Conservation (phyloP, 331 rosid species). For the Pyracantha coccinea region DNA sequence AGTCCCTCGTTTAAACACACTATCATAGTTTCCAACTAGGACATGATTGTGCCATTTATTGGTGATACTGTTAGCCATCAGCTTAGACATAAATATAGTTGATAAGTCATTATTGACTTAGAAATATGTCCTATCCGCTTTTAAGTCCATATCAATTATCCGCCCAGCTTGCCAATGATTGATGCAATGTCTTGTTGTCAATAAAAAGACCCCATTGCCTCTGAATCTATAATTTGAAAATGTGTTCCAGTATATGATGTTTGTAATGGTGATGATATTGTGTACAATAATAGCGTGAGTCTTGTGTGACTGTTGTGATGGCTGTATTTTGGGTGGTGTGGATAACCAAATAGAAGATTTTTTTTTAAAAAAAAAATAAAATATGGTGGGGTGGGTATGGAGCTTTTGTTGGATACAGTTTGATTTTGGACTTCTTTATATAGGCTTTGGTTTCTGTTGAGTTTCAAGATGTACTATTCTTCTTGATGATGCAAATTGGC, state of each 20-base stretch:
- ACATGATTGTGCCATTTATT: background rate
- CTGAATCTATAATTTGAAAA: background rate
- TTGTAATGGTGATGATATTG: background rate
- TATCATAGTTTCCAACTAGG: background rate
- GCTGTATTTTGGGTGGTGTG: background rate
- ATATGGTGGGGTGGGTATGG: background rate
- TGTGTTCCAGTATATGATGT: background rate
- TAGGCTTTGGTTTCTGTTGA: background rate
- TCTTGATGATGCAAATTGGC: background rate
- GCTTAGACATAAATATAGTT: background rate
- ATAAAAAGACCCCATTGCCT: background rate
- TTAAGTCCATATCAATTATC: background rate
- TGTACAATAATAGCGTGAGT: background rate
- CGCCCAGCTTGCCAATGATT: background rate
- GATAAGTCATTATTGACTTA: background rate
- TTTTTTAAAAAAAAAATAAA: too few relatives aligned
- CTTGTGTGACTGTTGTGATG: background rate
- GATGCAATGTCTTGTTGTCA: background rate
- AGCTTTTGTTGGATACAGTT: background rate
- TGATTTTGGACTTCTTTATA: background rate
- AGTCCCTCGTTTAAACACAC: background rate
- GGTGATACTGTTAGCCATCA: background rate
- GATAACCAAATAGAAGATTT: background rate
- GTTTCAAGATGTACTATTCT: background rate
- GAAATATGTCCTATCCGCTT: background rate